Evolutionary conservation across 2,329 filamentous ascomycete species (phyloP), one percentile per base, ranked within the genome.

Genomic region (Alternaria sp.): DNA sequence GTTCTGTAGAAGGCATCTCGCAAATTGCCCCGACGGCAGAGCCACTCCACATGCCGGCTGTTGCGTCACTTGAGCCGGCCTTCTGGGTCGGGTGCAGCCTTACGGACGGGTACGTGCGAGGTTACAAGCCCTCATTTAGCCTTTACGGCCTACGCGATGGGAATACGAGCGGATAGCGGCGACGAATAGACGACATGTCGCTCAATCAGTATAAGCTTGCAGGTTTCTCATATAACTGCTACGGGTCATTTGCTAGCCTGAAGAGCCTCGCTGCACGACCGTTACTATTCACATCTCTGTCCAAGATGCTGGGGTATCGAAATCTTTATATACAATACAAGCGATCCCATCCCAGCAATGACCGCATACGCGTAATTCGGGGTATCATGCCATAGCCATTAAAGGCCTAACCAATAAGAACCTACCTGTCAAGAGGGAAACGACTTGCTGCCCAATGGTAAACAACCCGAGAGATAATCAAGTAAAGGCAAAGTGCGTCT

Each of bases 361-460:
- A 45, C 58, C 63, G 57, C 59, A 52, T 32, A 61, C 61, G 13
- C 52, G 23, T 44, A 30, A 56, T 58, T 61, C 47, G 66, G 30
- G 67, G 64, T 72, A 72, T 72, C 68, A 40, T 65, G 64, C 57
- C 63, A 32, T 60, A 51, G 61, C 55, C 49, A 32, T 36, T 44
- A 61, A 60, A 54, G 46, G 32, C 54, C 60, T 51, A 64, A 62
- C 36, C 32, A 46, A 15, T 28, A 44, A 46, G 17, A 46, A 46
- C 6, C 36, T 56, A 61, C 61, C 63, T 47, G 51, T 62, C n/a
- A 59, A 49, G 28, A 43, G 57, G 32, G 9, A 23, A 36, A 40
- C 11, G 13, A 11, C 11, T 52, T 15, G 9, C 21, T 12, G 49
- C 30, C 19, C 11, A 13, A 36, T 40, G 13, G 10, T 21, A 25